Percentiles rank a stretch among this genome's conserved stretches.
Conservation (phyloP, 345 rosid species). For the Litchi chinensis region DNA sequence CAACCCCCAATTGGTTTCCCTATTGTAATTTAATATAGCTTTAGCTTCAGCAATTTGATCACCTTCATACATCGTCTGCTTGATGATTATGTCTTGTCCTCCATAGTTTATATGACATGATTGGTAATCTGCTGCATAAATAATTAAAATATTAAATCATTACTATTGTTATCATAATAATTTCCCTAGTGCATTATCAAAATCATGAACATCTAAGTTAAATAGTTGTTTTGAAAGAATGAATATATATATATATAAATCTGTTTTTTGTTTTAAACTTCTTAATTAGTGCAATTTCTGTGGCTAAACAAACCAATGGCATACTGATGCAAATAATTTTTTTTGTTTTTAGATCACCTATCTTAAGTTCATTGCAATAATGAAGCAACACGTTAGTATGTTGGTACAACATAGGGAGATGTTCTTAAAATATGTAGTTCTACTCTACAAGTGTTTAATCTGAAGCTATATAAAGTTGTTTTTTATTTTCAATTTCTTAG, state of each 20-base stretch:
- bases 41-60: slow-evolving; percentile 42
- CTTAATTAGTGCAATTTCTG: no score
- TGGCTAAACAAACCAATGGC: no score
- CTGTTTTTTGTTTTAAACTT: no score
- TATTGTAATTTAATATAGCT: slow-evolving; percentile 29
- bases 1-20: slow-evolving; percentile 46
- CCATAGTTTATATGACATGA: slow-evolving; percentile 54
- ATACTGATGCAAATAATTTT: background rate
- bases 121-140: slow-evolving; percentile 25
- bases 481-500: no score
- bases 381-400: no score
- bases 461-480: background rate
- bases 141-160: background rate
- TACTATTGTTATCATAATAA: background rate
- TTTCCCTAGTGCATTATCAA: background rate
- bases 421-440: no score
- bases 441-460: no score
- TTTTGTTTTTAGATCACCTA: background rate
- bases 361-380: no score
- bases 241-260: no score
- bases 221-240: no score
- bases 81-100: slow-evolving; percentile 30
- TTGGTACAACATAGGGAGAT: no score
- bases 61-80: slow-evolving; percentile 33
- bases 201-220: background rate